Evolutionary conservation across 1,139 yeast species (phyloP), one percentile per base, ranked within the genome.

Genomic region (Debaryomyces coudertii): DNA sequence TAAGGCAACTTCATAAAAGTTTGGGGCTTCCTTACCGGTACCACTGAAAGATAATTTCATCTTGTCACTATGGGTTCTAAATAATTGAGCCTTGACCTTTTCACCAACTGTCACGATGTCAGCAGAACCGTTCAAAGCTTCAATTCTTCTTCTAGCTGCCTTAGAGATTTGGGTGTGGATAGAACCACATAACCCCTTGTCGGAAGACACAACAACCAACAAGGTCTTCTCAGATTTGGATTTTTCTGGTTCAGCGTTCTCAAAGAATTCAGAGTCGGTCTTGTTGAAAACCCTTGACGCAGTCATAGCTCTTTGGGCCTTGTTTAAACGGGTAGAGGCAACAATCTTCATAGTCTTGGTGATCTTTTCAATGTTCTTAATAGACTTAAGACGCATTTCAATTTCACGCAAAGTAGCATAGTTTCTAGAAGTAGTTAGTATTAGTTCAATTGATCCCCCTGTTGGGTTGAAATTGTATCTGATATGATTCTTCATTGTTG

Each of bases 301-400:
- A 59, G 80, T 77, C 93, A 92, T 93, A 56, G 97, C 96, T 69
- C 87, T 88, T 75, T 92, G 97, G 52, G 99, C 99, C 77, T 89
- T 90, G 70, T 83, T 82, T 71, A 93, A 83, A 79, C 97, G 89
- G 61, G 99, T 93, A 40, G 98, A 92, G 44, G 99, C 99, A 63
- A 93, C 99, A 74, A 95, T 87, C 81, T 92, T 93, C 99, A 93
- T 93, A 72, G 99, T 93, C 79, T 93, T 93, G 78, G 99, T 93
- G 76, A 93, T 93, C 80, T 93, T 93, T 77, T 93, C 98, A 71
- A 93, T 93, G 82, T 93, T 93, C 81, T 92, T 93, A 71, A 93
- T 93, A 56, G 97, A 90, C 81, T 93, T 93, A 71, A 93, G 85
- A 80, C 99, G 95, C 73, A 82, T 87, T 80, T 93, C 99, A 68